Base-by-base conservation (phyloP, 768 basidiomycete genomes). In the Rubroboletus satanas region DNA sequence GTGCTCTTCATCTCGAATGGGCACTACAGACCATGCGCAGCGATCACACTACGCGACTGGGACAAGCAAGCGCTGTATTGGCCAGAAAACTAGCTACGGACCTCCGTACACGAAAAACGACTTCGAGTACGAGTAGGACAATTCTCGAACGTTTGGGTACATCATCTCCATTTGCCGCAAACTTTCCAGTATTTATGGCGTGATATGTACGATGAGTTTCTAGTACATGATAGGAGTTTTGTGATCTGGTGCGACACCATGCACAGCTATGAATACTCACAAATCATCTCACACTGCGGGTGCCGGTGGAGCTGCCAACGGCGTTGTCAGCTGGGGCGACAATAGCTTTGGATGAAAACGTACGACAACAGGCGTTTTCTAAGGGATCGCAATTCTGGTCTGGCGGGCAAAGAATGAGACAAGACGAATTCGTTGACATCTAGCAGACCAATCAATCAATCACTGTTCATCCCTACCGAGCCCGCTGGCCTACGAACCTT, bases 321-420 rank as follows among this genome's bases (percentile, higher is more conserved):
- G 45, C 4, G 17, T 51, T 4, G 48, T 62, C 56, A 61, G 52
- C 10, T 17, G 14, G 17, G 26, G 51, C 7, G 2, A 48, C 15
- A 43, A 28, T 42, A 21, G 10, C 28, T 38, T 49, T 41, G 23
- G n/a, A 21, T 44, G 10, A 51, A 26, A 38, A 81, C 88, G 75
- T 68, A 90, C 88, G 89, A 67, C 89, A 92, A 67, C 90, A 92
- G 1, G 87, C 82, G 57, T 89, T 84, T 64, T 89, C 84, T 29
- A 69, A 67, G 14, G 84, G 83, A 62, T 85, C 74, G 62, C 90
- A 92, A 35, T 77, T 79, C 54, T 79, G 79, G 65, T 88, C 87
- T 10, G 80, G 66, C 7, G 88, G 88, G 61, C 90, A 92, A 18
- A 82, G 62, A 56, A 92, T 84, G 52, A 91, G 76, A 68, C 90